These are phyloP conservation scores for Aphanomyces invadans DNA, from an alignment of 352 stramenopile genomes.

Conservation along the genomic window DNA sequence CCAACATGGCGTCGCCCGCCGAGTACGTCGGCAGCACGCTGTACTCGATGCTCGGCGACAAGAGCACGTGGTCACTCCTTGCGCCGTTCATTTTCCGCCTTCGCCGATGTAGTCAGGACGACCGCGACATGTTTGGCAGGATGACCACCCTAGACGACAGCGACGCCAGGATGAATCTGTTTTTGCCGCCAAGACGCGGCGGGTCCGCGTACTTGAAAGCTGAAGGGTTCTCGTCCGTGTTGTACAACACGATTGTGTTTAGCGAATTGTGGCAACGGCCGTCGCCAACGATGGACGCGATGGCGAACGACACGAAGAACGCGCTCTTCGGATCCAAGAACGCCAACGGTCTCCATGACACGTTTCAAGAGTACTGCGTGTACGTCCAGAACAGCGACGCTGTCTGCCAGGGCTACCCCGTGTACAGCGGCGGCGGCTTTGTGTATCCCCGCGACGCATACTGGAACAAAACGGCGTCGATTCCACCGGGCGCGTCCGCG, in stretches of 20 bases:
- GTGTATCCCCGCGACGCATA: constrained; percentile 34
- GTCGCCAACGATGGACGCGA: constrained; percentile 42
- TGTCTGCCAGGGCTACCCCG: not conserved
- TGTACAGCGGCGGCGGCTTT: constrained; percentile 17
- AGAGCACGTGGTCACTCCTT: not conserved
- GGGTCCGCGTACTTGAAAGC: constrained; percentile 4
- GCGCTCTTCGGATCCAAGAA: constrained; percentile 7
- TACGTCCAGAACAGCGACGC: not conserved
- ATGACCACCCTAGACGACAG: not conserved
- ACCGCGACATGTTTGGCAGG: not conserved
- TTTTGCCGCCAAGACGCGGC: not conserved
- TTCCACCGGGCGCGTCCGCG: constrained; percentile 29
- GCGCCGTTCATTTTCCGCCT: constrained; percentile 1
- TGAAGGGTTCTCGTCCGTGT: constrained; percentile 32
- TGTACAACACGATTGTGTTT: constrained; percentile 69
- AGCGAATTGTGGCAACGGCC: constrained; percentile 64
- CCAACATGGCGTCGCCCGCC: not conserved
- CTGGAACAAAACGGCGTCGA: constrained; percentile 26
- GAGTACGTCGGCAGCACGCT: not conserved
- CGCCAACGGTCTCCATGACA: not conserved
- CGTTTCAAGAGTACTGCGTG: not conserved
- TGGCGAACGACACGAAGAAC: not conserved
- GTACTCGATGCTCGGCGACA: not conserved
- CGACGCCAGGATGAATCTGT: not conserved
- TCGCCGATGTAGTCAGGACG: not conserved